A percentile compares a stretch with the other conserved stretches of the same genome.
These are phyloP conservation scores for Leishmania martiniquensis DNA, from an alignment of 208 protist genomes.

Conservation along the genomic window DNA sequence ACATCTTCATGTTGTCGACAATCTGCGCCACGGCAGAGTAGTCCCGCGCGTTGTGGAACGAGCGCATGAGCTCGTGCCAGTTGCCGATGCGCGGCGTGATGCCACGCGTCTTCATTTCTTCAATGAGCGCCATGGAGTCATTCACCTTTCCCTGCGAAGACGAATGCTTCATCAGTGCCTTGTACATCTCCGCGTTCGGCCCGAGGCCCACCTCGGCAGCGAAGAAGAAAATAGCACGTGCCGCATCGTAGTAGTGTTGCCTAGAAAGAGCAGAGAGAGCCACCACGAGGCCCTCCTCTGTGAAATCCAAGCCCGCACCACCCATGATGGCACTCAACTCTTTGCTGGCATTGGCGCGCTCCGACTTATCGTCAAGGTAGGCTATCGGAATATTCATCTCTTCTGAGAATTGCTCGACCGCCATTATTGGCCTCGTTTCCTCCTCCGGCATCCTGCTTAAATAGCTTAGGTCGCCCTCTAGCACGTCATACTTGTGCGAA, in stretches of 20 bases:
- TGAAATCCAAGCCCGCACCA: conserved; percentile 70
- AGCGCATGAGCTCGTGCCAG: conserved; percentile 91
- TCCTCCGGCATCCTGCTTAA: not conserved
- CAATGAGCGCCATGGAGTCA: conserved; percentile 78
- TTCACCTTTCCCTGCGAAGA: conserved; percentile 66
- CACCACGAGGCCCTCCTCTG: conserved; percentile 78
- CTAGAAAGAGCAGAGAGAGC: conserved; percentile 68
- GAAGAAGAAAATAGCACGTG: conserved; percentile 80
- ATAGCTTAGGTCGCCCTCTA: conserved; percentile 43
- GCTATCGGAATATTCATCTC: conserved; percentile 71
- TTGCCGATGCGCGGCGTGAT: conserved; percentile 91
- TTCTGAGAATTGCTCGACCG: conserved; percentile 52
- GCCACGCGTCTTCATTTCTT: conserved; percentile 87
- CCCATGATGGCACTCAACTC: conserved; percentile 72
- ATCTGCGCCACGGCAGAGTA: conserved; percentile 82
- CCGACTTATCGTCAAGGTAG: conserved; percentile 87
- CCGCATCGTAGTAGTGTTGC: conserved; percentile 63
- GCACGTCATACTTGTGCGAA: conserved; percentile 37
- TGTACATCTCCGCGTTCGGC: conserved; percentile 80
- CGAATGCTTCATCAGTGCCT: conserved; percentile 81
- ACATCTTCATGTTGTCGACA: conserved; percentile 93
- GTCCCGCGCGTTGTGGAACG: conserved; percentile 85
- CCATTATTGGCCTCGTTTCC: conserved; percentile 18
- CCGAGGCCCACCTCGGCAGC: conserved; percentile 66
- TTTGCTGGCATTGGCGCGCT: conserved; percentile 77